Conservation (phyloP, 2,329 filamentous ascomycete species). For the Botrytis tulipae region DNA sequence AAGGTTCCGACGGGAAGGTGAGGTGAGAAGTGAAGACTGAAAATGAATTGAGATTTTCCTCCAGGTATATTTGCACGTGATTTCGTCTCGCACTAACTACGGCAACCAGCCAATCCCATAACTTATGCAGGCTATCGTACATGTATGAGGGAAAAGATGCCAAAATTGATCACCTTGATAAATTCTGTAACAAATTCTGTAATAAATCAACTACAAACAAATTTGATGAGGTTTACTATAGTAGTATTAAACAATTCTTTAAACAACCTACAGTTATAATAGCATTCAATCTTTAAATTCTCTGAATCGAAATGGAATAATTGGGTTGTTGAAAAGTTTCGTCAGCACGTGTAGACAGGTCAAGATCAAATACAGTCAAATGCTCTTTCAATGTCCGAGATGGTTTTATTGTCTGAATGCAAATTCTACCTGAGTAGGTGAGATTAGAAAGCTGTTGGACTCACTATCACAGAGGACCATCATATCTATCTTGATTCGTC, state of each 20-base stretch:
- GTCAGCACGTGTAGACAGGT: neutral
- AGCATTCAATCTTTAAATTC: neutral
- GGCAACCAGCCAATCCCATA: slow-evolving; percentile 2
- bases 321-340: neutral
- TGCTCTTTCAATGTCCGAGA: neutral
- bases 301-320: neutral
- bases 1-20: slow-evolving; percentile 9
- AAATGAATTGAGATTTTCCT: slow-evolving; percentile 8
- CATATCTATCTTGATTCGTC: neutral
- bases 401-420: neutral
- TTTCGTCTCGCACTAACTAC: neutral
- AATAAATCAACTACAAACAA: neutral
- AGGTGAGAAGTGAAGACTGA: slow-evolving; percentile 1
- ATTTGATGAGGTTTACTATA: neutral
- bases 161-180: neutral
- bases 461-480: neutral
- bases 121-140: neutral
- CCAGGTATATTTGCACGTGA: neutral
- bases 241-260: accelerated
- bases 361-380: neutral
- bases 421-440: neutral
- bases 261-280: neutral
- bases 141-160: neutral
- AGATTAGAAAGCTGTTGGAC: neutral
- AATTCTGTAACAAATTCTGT: neutral